These are phyloP conservation scores for Erodium chrysanthum DNA, from an alignment of 441 rosid species.

Conservation along the genomic window DNA sequence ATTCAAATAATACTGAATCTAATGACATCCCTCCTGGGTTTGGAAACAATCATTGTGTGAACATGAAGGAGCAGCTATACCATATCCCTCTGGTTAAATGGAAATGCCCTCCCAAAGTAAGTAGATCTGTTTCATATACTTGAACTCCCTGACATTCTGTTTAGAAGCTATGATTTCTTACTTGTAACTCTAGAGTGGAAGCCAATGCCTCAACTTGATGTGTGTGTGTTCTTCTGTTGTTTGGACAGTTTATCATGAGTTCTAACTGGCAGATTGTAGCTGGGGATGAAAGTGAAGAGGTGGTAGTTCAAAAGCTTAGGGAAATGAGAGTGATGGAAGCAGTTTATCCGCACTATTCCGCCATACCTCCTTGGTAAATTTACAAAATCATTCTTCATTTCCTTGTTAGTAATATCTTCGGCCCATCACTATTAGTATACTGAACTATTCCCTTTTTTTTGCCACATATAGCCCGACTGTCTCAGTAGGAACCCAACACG, in stretches of 20 bases:
- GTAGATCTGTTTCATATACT: background rate
- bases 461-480: constrained; percentile 36
- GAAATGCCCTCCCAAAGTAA: constrained; percentile 53
- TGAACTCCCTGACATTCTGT: too few species aligned
- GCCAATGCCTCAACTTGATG: background rate
- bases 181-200: background rate
- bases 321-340: constrained; percentile 48
- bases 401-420: background rate
- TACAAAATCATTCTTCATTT: background rate
- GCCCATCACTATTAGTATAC: background rate
- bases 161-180: background rate
- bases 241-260: constrained; percentile 35
- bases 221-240: background rate
- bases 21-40: constrained; percentile 37
- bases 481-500: constrained; percentile 26
- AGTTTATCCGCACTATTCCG: constrained; percentile 45
- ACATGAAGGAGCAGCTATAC: constrained; percentile 12
- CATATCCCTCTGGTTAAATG: constrained; percentile 30
- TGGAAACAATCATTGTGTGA: constrained; percentile 20
- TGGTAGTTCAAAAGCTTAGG: constrained; percentile 35
- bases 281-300: constrained; percentile 56
- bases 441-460: constrained; percentile 15
- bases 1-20: constrained; percentile 9
- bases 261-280: constrained; percentile 39
- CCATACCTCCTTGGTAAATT: constrained; percentile 37